A percentile compares a stretch with the other conserved stretches of the same genome.
phyloP scores from a whole-genome alignment of 257 asterid genomes.

The Knoxia roxburghii region DNA sequence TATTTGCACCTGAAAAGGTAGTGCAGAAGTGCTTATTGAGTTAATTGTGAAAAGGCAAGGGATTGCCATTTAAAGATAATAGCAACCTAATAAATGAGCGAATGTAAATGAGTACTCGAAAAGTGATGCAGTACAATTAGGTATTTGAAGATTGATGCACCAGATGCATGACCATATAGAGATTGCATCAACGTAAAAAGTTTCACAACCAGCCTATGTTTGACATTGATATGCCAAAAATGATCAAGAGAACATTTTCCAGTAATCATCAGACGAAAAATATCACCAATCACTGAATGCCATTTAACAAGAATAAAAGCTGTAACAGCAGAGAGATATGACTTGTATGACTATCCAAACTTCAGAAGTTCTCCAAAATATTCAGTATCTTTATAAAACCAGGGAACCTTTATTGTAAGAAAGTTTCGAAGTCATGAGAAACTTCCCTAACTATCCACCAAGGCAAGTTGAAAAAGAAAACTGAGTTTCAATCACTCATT shows the following conservation, averaged over 20 bases:
- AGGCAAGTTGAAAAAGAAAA: not conserved
- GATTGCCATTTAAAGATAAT: not conserved
- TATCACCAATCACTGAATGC: not conserved
- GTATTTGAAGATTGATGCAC: not conserved
- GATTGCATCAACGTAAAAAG: not conserved
- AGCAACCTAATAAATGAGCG: not conserved
- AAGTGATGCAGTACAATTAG: not conserved
- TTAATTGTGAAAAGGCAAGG: not conserved
- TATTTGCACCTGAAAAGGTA: conserved; percentile 69
- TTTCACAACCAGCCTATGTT: not conserved
- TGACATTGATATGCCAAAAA: too few species aligned
- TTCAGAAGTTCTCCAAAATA: not conserved
- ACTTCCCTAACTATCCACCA: not conserved
- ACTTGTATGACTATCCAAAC: not conserved
- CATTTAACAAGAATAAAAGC: not conserved
- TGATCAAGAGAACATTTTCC: not conserved
- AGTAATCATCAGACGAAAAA: not conserved
- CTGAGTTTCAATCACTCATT: not conserved
- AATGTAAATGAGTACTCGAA: not conserved
- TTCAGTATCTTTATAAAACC: not conserved
- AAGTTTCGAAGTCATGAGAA: not conserved
- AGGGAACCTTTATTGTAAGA: too few species aligned
- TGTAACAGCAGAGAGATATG: not conserved
- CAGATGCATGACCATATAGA: not conserved
- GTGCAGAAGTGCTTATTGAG: not conserved